These are phyloP conservation scores for Dendrobium nobile DNA, from an alignment of 106 monocot species.

Conservation along the genomic window DNA sequence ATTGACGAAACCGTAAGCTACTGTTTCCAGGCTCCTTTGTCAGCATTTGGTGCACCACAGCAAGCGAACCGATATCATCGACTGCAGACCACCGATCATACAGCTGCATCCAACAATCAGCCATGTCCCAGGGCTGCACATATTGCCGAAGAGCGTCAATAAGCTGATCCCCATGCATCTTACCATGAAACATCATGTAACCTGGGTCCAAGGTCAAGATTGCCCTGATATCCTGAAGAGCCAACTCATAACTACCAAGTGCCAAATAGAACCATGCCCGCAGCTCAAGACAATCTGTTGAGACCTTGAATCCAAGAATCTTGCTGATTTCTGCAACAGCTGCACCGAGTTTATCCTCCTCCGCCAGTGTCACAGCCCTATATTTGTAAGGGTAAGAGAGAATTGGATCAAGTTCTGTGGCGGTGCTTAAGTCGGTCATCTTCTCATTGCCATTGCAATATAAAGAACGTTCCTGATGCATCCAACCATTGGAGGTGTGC, in stretches of 20 bases:
- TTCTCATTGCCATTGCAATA: constrained; percentile 80
- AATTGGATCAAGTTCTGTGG: constrained; percentile 72
- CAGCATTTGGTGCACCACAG: constrained; percentile 97
- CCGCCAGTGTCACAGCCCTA: constrained; percentile 57
- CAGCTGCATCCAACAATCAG: constrained; percentile 99
- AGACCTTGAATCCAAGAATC: constrained; percentile 83
- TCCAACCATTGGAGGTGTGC: constrained; percentile 61
- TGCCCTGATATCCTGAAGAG: constrained; percentile 77
- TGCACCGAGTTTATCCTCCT: constrained; percentile 68
- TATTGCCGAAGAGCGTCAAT: constrained; percentile 67
- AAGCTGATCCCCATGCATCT: constrained; percentile 72
- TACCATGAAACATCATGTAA: constrained; percentile 93
- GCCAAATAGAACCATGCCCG: constrained; percentile 82
- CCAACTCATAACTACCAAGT: constrained; percentile 51
- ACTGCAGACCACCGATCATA: constrained; percentile 95
- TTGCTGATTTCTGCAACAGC: constrained; percentile 86
- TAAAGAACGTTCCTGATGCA: constrained; percentile 89
- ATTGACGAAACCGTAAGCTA: constrained; percentile 75
- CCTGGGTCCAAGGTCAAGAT: constrained; percentile 77
- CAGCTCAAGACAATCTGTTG: constrained; percentile 86
- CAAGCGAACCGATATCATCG: constrained; percentile 95
- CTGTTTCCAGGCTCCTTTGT: constrained; percentile 77
- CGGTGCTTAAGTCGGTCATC: constrained; percentile 47
- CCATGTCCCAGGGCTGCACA: constrained; percentile 77
- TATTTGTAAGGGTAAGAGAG: constrained; percentile 84